phyloP scores from a whole-genome alignment of 768 basidiomycete species.

The Pleurotus citrinopileatus region DNA sequence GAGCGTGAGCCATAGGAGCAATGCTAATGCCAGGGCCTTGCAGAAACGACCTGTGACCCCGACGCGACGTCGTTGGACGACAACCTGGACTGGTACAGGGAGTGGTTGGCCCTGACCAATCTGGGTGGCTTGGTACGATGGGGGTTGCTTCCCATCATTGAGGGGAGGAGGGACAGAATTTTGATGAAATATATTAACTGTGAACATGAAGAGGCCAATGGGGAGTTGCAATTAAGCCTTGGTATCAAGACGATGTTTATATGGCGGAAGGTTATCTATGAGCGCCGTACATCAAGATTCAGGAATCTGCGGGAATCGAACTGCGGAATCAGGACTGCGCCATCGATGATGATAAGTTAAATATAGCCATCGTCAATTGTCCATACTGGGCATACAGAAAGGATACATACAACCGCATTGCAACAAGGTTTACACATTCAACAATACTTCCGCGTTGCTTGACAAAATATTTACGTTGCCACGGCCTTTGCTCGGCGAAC shows the following conservation, averaged over 20 bases:
- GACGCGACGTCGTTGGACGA: neutral
- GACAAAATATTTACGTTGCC: neutral
- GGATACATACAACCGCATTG: no score
- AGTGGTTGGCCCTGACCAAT: neutral
- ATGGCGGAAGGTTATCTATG: neutral
- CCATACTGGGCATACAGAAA: no score
- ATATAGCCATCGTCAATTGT: no score
- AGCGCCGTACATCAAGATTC: no score
- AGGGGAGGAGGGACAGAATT: neutral
- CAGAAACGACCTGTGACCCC: neutral
- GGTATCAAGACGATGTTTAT: neutral
- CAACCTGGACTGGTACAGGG: neutral
- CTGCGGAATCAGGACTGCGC: no score
- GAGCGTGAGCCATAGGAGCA: no score
- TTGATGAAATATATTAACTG: constrained; percentile 2
- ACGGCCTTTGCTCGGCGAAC: neutral
- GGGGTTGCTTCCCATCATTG: neutral
- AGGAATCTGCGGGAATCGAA: no score
- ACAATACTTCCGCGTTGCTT: neutral
- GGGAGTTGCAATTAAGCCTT: constrained; percentile 1
- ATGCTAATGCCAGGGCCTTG: neutral
- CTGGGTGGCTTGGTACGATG: neutral
- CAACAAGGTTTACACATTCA: neutral
- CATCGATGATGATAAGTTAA: no score
- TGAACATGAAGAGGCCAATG: neutral